phyloP scores from a whole-genome alignment of 768 basidiomycete species.

The Mycena vitilis region DNA sequence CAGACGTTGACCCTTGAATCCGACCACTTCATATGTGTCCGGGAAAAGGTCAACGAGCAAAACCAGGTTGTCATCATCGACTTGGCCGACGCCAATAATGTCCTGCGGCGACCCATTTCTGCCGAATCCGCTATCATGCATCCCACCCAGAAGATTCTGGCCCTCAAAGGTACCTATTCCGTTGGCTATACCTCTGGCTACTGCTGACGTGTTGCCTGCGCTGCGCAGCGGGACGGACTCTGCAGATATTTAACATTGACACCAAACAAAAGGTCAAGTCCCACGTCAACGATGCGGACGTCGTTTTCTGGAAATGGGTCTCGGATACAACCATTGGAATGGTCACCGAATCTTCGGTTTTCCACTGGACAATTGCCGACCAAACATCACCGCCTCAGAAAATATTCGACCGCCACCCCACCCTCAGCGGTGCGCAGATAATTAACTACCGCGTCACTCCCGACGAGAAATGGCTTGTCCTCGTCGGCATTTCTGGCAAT shows the following conservation, averaged over 20 bases:
- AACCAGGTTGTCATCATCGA: constrained; percentile 99
- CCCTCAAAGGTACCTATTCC: constrained; percentile 79
- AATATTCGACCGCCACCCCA: constrained; percentile 95
- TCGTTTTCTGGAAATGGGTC: constrained; percentile 99
- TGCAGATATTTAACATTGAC: constrained; percentile 98
- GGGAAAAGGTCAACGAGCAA: constrained; percentile 94
- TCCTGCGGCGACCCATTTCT: constrained; percentile 93
- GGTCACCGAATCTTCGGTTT: constrained; percentile 94
- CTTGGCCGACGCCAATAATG: constrained; percentile 97
- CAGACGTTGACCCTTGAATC: constrained; percentile 96
- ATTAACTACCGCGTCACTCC: constrained; percentile 96
- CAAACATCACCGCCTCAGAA: constrained; percentile 86
- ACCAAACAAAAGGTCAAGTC: constrained; percentile 98
- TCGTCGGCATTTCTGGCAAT: constrained; percentile 95
- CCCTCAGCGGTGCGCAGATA: constrained; percentile 94
- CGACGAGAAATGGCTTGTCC: constrained; percentile 97
- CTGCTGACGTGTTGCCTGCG: constrained; percentile 31
- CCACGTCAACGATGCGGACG: constrained; percentile 92
- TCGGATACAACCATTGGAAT: constrained; percentile 91
- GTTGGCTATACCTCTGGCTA: background rate
- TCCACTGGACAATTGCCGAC: constrained; percentile 88
- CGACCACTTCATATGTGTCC: constrained; percentile 97
- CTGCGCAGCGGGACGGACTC: constrained; percentile 85
- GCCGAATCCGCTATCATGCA: constrained; percentile 99
- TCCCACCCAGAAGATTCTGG: constrained; percentile 94